phyloP scores from a whole-genome alignment of 768 basidiomycete species.

The Phlebiopsis gigantea region DNA sequence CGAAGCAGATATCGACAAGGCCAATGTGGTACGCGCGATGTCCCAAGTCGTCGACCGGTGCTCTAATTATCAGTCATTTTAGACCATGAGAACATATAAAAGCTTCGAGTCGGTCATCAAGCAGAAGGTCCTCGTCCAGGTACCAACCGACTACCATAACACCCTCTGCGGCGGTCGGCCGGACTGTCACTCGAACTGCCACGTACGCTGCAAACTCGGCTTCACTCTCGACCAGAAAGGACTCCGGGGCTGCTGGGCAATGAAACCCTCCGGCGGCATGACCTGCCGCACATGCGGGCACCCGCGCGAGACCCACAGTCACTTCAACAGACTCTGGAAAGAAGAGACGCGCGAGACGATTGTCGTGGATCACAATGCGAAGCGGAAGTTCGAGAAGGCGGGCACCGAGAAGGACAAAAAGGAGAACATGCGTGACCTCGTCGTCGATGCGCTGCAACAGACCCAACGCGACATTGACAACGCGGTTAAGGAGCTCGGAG shows the following conservation, averaged over 20 bases:
- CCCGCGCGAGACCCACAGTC: conserved; percentile 12
- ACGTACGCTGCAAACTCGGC: conserved; percentile 3
- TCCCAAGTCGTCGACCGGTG: not conserved
- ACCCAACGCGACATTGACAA: not conserved
- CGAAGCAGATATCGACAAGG: not conserved
- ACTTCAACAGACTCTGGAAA: conserved; percentile 15
- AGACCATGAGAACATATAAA: not conserved
- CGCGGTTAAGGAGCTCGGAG: not conserved
- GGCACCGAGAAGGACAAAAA: conserved; percentile 8
- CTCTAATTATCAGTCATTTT: not conserved
- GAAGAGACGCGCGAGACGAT: conserved; percentile 5
- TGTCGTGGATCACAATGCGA: conserved; percentile 12
- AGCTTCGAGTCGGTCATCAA: not conserved
- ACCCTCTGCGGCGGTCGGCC: not conserved
- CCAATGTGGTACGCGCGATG: not conserved
- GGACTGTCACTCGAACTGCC: conserved; percentile 10
- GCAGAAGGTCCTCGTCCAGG: not conserved
- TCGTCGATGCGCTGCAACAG: not conserved
- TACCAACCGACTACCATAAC: not conserved
- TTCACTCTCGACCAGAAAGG: conserved; percentile 1
- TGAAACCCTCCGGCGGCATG: not conserved
- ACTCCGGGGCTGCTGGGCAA: not conserved
- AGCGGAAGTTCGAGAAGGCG: conserved; percentile 14
- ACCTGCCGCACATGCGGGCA: conserved; percentile 16
- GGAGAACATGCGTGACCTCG: not conserved